Conservation (phyloP, 352 stramenopile genomes). For the Globisporangium abappressorium region DNA sequence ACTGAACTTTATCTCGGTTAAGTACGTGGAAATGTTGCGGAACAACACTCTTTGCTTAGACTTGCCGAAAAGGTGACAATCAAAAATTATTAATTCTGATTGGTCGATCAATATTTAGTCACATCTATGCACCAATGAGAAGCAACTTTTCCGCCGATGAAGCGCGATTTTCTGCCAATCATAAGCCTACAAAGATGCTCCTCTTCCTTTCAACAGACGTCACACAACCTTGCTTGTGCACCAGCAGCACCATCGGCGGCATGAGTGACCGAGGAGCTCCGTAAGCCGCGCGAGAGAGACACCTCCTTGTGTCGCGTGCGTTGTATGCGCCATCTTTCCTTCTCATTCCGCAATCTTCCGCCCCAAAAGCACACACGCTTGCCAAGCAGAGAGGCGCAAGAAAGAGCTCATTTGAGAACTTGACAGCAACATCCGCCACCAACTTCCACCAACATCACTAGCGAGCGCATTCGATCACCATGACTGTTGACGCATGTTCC, state of each 20-base stretch:
- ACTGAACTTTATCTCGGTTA: background rate
- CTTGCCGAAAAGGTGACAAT: conserved; percentile 9
- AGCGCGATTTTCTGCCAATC: background rate
- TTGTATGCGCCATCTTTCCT: conserved; percentile 11
- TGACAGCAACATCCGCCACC: conserved; percentile 1
- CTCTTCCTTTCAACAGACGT: conserved; percentile 8
- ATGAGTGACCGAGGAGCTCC: conserved; percentile 1
- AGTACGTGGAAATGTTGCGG: background rate
- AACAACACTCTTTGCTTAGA: background rate
- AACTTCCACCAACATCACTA: background rate
- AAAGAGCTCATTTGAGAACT: background rate
- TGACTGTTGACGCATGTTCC: background rate
- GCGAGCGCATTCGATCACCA: background rate
- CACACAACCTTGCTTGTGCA: background rate
- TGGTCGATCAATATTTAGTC: conserved; percentile 3
- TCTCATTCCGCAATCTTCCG: conserved; percentile 14
- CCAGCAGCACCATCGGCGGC: background rate
- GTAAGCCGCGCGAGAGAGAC: background rate
- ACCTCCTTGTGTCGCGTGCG: background rate
- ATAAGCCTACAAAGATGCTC: background rate
- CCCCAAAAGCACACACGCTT: background rate
- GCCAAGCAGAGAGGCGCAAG: background rate
- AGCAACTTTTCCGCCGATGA: background rate
- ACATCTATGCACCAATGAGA: conserved; percentile 2
- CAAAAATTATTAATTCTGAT: background rate